Evolutionary conservation across 1,139 yeast species (phyloP), one percentile per base, ranked within the genome.

Genomic region (Eremothecium coryli): DNA sequence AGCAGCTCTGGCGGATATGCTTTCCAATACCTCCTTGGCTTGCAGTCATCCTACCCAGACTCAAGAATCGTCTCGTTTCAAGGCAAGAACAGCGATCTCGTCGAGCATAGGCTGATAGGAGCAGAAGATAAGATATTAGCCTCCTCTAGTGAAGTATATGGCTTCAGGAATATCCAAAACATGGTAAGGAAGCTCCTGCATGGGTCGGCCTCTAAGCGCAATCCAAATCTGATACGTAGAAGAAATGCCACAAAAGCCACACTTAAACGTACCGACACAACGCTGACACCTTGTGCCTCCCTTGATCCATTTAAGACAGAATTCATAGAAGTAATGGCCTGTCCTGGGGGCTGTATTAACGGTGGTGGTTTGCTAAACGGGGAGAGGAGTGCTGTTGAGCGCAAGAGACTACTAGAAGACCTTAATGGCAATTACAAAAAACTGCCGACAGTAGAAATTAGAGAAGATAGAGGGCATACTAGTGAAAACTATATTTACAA

Each of bases 271-370:
- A 27, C 24, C 12, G 22, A 15, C 13, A 18, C 13, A 29, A 20
- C 24, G 10, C 16, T 20, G 5, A 25, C 29, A 2, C 29, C 35
- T 8, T 35, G 41, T 4, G 32, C 43, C 4, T 26, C n/a, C 1
- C 75, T 76, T 0, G 90, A 82, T 44, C 79, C 90, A 1, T 60
- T 72, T 13, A 68, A 65, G 30, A 79, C 84, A 49, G 93, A 85
- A 44, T 84, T 82, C 49, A 85, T 90, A 4, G 98, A 90, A 50
- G 82, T 90, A 23, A 88, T 86, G 96, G 98, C 98, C 1, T 90
- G 98, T 56, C 98, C 98, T 3, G 85, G 84, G 24, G 99, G 98
- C 1, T 90, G 98, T 52, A 82, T 88, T 38, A 90, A 90, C 52
- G 99, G 99, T 6, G 97, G 98, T 12, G 99, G 99, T 0, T 90